phyloP scores from a whole-genome alignment of 176 grass and related monocot genomes.

The Eleusine indica region DNA sequence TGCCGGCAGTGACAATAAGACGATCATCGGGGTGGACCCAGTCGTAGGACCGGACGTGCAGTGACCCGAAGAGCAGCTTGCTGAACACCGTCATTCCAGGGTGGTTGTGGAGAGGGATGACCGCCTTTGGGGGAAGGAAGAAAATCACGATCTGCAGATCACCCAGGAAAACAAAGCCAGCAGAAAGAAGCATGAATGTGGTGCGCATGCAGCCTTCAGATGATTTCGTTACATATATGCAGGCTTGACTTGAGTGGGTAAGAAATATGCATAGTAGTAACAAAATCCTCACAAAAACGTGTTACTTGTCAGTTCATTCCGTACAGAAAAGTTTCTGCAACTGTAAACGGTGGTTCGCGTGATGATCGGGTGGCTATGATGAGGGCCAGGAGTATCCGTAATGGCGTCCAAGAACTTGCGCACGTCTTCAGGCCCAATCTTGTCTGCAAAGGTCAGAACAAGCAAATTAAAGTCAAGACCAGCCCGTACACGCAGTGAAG shows the following conservation, averaged over 20 bases:
- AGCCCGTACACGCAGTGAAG: background rate
- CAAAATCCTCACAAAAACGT: background rate
- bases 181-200: too few relatives aligned
- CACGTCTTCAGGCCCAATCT: slow-evolving; percentile 57
- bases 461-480: background rate
- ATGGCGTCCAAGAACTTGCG: slow-evolving; percentile 34
- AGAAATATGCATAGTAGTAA: background rate
- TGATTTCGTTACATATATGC: too few relatives aligned
- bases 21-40: slow-evolving; percentile 36
- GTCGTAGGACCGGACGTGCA: slow-evolving; percentile 79
- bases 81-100: slow-evolving; percentile 91
- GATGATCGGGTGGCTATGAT: slow-evolving; percentile 47
- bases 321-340: slow-evolving; percentile 71
- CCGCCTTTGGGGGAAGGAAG: slow-evolving; percentile 53
- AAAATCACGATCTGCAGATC: slow-evolving; percentile 68
- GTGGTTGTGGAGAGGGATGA: slow-evolving; percentile 85
- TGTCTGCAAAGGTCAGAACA: slow-evolving; percentile 39
- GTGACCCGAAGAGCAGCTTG: slow-evolving; percentile 70
- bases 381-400: background rate
- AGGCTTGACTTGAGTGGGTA: too few relatives aligned
- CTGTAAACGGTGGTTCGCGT: slow-evolving; percentile 55
- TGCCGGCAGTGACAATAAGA: background rate
- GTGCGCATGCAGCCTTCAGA: too few relatives aligned
- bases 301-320: background rate
- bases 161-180: background rate